A percentile compares a stretch with the other conserved stretches of the same genome.
Conservation (phyloP, 169 alveolate genomes). For the Plasmodium inui region DNA sequence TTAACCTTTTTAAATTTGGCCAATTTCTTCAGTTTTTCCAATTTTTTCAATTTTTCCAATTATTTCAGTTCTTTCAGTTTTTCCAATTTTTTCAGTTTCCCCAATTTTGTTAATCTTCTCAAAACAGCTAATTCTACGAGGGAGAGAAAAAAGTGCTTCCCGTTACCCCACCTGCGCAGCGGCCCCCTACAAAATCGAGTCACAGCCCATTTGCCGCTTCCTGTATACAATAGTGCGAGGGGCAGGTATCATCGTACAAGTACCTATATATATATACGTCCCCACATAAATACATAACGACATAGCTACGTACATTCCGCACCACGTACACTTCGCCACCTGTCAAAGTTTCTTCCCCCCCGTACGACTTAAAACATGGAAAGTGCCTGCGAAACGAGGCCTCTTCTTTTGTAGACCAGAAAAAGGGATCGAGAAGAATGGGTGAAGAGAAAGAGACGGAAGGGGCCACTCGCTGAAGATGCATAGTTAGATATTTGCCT, state of each 20-base stretch:
- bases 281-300: background rate
- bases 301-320: background rate
- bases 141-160: background rate
- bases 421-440: background rate
- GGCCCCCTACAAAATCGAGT: background rate
- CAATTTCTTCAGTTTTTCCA: background rate
- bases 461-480: background rate
- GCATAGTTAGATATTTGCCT: no score
- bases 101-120: background rate
- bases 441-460: background rate
- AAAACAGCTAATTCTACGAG: background rate
- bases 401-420: background rate
- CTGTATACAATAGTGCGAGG: background rate
- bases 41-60: background rate
- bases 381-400: background rate
- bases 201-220: background rate
- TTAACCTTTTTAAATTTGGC: background rate
- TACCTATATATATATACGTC: background rate
- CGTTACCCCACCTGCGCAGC: background rate
- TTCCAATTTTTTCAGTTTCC: no score
- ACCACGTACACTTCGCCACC: background rate
- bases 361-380: background rate
- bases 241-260: background rate
- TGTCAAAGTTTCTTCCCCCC: background rate
- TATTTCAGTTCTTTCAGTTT: no score